Conservation (phyloP, 768 basidiomycete species). For the Piloderma croceum region DNA sequence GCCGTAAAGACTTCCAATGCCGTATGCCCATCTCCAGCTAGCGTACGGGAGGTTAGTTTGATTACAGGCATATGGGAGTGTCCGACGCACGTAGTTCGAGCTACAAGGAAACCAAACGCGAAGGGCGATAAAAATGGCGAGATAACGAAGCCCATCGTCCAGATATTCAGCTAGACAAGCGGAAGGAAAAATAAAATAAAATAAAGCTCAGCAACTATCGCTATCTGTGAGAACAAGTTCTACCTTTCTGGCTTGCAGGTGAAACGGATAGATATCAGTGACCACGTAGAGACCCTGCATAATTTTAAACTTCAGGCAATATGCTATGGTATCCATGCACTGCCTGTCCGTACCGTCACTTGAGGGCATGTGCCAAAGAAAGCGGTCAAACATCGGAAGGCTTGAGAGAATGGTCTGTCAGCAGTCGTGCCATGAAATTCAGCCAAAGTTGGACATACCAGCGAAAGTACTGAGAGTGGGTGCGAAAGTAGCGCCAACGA, state of each 20-base stretch:
- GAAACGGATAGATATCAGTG: constrained; percentile 64
- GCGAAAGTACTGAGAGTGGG: constrained; percentile 53
- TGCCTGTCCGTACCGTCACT: too few relatives aligned
- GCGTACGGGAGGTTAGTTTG: not conserved
- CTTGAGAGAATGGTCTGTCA: constrained; percentile 16
- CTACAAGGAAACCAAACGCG: constrained; percentile 63
- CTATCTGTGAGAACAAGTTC: not conserved
- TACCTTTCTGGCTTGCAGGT: constrained; percentile 63
- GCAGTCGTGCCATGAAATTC: constrained; percentile 29
- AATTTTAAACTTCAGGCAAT: not conserved
- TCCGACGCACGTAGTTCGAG: constrained; percentile 34
- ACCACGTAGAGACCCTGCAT: constrained; percentile 53
- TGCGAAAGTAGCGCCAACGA: constrained; percentile 54
- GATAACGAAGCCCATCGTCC: constrained; percentile 70
- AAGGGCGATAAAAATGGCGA: constrained; percentile 63
- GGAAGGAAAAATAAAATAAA: not conserved
- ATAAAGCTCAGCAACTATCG: not conserved
- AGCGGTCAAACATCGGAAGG: constrained; percentile 30
- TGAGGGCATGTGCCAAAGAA: constrained; percentile 14
- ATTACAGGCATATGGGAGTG: not conserved
- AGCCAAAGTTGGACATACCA: constrained; percentile 29
- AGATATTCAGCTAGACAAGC: constrained; percentile 50
- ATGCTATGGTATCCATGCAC: not conserved
- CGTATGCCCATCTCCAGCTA: constrained; percentile 62
- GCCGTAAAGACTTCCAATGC: constrained; percentile 58